Conservation (phyloP, 208 protist genomes). For the Trypanosoma theileri region DNA sequence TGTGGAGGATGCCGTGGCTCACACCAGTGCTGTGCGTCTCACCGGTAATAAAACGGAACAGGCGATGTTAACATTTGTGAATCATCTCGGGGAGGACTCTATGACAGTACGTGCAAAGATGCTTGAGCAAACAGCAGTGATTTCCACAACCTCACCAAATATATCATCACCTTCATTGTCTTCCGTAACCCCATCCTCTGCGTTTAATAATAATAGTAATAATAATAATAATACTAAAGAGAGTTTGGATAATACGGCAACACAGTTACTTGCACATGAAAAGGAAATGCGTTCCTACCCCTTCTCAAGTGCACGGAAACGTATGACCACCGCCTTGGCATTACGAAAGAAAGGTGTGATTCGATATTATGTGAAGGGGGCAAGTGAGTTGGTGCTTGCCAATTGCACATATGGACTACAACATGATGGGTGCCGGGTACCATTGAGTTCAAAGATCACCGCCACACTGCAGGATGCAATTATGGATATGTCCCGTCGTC, state of each 20-base stretch:
- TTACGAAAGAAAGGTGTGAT: conserved; percentile 38
- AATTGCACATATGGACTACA: conserved; percentile 40
- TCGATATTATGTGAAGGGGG: conserved; percentile 68
- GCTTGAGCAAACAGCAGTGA: conserved; percentile 6
- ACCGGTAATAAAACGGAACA: conserved; percentile 83
- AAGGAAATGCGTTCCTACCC: conserved; percentile 42
- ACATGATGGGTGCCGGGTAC: conserved; percentile 25
- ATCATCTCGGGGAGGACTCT: conserved; percentile 37
- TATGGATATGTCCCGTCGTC: conserved; percentile 32
- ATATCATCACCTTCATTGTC: background rate
- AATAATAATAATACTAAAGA: background rate
- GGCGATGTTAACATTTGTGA: conserved; percentile 57
- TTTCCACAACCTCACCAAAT: background rate
- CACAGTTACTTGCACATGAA: background rate
- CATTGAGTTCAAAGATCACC: conserved; percentile 20
- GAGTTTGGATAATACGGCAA: background rate
- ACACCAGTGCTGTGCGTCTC: conserved; percentile 18
- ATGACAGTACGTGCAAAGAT: conserved; percentile 28
- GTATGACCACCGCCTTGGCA: conserved; percentile 62
- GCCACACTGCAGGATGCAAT: conserved; percentile 32
- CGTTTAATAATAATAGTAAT: conserved; percentile 2
- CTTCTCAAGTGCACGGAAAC: conserved; percentile 79
- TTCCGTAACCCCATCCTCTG: background rate
- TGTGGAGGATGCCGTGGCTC: conserved; percentile 28
- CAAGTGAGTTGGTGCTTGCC: conserved; percentile 51